Evolutionary conservation across 306 rosid genomes (phyloP), one percentile per base, ranked within the genome.

Genomic region (Aeschynomene evenia): DNA sequence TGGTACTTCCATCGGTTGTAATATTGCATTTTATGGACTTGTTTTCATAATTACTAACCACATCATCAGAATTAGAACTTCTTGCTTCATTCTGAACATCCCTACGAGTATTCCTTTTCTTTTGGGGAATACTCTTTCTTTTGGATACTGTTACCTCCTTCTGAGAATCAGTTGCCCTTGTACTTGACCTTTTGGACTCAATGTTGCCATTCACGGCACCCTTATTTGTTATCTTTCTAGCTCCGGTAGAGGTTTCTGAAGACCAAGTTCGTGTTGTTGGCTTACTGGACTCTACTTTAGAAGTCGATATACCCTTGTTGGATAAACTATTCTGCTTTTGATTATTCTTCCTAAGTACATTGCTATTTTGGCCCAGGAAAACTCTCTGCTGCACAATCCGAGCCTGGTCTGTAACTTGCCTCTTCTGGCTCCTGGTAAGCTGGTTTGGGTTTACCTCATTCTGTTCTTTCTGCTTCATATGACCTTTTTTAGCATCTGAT

Each of bases 271-370:
- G 78, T 14, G 85, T 71, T n/a, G 69, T 46, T 42, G 70, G 79
- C 72, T 81, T 84, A 63, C 59, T 79, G 60, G 85, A 75, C 48
- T 75, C 80, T 68, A 37, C 15, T 76, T 87, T 87, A 66, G 83
- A 76, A 78, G 76, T 70, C 62, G 68, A 71, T 61, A 75, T 84
- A 37, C 81, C 88, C 77, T 70, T 87, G 61, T 43, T 63, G 24
- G 82, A 55, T 56, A 71, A 39, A 75, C 75, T 64, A 81, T 91
- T 95, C 87, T 92, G 98, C 82, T 92, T 92, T 75, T 82, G 96
- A 68, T 86, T 87, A 74, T 89, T 92, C 76, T 78, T 91, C 73
- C 79, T 76, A 58, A 95, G 90, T 39, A 85, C 82, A 66, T 67
- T 74, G 56, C 57, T 65, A 60, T 79, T 75, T 70, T 76, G 77